Percentiles rank a stretch among this genome's conserved stretches.
phyloP scores from a whole-genome alignment of 2,329 filamentous ascomycete species.

The Cercospora beticola region DNA sequence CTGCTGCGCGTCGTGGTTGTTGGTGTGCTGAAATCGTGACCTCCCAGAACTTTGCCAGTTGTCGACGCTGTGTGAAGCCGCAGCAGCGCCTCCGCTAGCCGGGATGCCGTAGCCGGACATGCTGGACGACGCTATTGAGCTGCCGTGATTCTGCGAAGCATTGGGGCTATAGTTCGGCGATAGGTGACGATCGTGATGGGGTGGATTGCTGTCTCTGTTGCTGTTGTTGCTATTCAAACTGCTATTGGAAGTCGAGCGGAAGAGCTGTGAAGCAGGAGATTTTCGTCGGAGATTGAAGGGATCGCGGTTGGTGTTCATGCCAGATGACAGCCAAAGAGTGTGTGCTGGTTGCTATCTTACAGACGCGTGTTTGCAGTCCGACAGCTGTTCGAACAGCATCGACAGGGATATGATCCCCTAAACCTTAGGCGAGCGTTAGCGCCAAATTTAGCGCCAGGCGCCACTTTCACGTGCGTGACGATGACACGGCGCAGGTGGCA shows the following conservation, averaged over 20 bases:
- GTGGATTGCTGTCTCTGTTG: not conserved
- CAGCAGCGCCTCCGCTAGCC: constrained; percentile 16
- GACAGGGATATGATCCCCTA: constrained; percentile 4
- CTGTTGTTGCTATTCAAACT: constrained; percentile 15
- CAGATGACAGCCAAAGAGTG: constrained; percentile 5
- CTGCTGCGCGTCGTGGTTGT: constrained; percentile 29
- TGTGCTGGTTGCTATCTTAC: not conserved
- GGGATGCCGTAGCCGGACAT: constrained; percentile 29
- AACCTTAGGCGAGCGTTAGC: not conserved
- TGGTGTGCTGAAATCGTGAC: constrained; percentile 24
- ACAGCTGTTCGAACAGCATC: not conserved
- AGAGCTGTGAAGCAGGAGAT: constrained; percentile 26
- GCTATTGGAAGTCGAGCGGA: constrained; percentile 15
- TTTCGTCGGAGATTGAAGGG: constrained; percentile 46
- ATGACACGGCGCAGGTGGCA: not conserved
- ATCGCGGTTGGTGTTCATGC: constrained; percentile 47
- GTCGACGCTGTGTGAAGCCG: constrained; percentile 18
- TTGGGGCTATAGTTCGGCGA: constrained; percentile 7
- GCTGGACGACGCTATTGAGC: constrained; percentile 10
- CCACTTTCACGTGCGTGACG: constrained; percentile 8
- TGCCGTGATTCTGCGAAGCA: not conserved
- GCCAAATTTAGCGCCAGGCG: not conserved
- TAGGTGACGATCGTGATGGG: not conserved
- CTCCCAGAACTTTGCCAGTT: constrained; percentile 22
- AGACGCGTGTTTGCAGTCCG: not conserved